Percentiles rank a stretch among this genome's conserved stretches.
These are phyloP conservation scores for Beauveria caledonica DNA, from an alignment of 2,329 filamentous ascomycete species.

Conservation along the genomic window DNA sequence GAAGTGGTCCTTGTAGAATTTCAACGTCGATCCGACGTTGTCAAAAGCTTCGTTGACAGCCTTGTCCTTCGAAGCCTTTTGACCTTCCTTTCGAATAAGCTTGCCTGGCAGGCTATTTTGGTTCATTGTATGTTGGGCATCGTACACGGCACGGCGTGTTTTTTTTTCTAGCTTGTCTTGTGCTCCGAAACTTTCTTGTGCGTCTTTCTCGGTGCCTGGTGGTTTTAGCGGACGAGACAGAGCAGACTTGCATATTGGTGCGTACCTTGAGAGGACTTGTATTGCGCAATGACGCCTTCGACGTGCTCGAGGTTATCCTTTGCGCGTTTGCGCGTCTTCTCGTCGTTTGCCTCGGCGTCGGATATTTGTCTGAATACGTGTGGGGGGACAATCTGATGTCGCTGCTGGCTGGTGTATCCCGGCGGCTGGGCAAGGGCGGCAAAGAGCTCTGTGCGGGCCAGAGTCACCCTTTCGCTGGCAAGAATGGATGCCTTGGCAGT, in stretches of 20 bases:
- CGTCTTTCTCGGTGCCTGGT: conserved; percentile 13
- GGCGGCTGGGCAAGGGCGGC: conserved; percentile 26
- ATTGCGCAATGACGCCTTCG: conserved; percentile 21
- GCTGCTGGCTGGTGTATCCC: conserved; percentile 16
- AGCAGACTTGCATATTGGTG: too few relatives aligned
- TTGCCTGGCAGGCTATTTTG: conserved; percentile 34
- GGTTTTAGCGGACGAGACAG: background rate
- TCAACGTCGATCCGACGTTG: conserved; percentile 39
- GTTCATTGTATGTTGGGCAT: conserved; percentile 30
- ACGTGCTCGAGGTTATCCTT: conserved; percentile 32
- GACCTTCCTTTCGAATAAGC: conserved; percentile 34
- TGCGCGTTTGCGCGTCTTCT: conserved; percentile 29
- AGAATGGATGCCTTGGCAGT: conserved; percentile 29
- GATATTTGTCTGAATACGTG: conserved; percentile 30
- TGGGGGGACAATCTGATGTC: conserved; percentile 31
- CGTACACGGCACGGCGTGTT: conserved; percentile 36
- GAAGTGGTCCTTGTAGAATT: conserved; percentile 43
- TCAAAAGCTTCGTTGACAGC: conserved; percentile 41
- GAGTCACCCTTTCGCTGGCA: conserved; percentile 23
- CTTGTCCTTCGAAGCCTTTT: conserved; percentile 31
- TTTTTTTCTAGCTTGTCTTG: conserved; percentile 14
- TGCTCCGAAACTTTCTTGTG: background rate
- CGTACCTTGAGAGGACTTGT: conserved; percentile 21
- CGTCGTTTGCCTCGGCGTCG: conserved; percentile 29
- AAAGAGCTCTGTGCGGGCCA: conserved; percentile 27